Evolutionary conservation across 1,284 basidiomycete genomes (phyloP).

Genomic region (Anthracocystis panici-leucophaei): DNA sequence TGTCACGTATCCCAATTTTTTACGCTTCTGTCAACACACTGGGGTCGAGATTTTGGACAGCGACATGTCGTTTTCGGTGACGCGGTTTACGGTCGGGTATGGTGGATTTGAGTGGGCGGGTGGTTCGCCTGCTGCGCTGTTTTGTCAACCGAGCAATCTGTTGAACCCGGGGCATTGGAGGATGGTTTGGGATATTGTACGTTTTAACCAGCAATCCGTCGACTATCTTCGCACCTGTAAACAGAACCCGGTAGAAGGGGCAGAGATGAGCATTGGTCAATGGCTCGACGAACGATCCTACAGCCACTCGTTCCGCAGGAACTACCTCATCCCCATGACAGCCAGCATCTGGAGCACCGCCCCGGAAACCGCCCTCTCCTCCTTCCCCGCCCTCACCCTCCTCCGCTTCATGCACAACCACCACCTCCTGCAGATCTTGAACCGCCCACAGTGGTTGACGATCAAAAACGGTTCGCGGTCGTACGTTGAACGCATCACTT

Average conservation of each 20-base stretch:
- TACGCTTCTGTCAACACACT: slow-evolving; percentile 77
- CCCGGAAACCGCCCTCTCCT: slow-evolving; percentile 78
- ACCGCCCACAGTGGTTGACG: slow-evolving; percentile 82
- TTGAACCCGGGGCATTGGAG: slow-evolving; percentile 80
- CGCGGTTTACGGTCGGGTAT: slow-evolving; percentile 32
- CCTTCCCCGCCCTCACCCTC: slow-evolving; percentile 80
- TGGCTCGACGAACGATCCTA: slow-evolving; percentile 80
- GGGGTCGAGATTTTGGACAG: slow-evolving; percentile 75
- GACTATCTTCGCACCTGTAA: slow-evolving; percentile 63
- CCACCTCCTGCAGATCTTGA: slow-evolving; percentile 80
- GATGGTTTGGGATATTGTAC: slow-evolving; percentile 80
- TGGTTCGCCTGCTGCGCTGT: slow-evolving; percentile 36
- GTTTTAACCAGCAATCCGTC: slow-evolving; percentile 80
- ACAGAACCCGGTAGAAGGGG: slow-evolving; percentile 32
- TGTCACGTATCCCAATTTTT: slow-evolving; percentile 83
- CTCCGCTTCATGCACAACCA: slow-evolving; percentile 85
- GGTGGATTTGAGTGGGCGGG: slow-evolving; percentile 62
- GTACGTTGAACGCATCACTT: slow-evolving; percentile 55
- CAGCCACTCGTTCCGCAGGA: slow-evolving; percentile 78
- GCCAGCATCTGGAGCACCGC: slow-evolving; percentile 81
- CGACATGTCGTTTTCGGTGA: slow-evolving; percentile 82
- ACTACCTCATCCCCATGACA: slow-evolving; percentile 77
- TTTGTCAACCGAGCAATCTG: slow-evolving; percentile 52
- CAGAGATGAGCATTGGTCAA: slow-evolving; percentile 76
- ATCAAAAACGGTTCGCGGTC: slow-evolving; percentile 76